phyloP scores from a whole-genome alignment of 2,329 filamentous ascomycete species.

The Diatrype stigma region DNA sequence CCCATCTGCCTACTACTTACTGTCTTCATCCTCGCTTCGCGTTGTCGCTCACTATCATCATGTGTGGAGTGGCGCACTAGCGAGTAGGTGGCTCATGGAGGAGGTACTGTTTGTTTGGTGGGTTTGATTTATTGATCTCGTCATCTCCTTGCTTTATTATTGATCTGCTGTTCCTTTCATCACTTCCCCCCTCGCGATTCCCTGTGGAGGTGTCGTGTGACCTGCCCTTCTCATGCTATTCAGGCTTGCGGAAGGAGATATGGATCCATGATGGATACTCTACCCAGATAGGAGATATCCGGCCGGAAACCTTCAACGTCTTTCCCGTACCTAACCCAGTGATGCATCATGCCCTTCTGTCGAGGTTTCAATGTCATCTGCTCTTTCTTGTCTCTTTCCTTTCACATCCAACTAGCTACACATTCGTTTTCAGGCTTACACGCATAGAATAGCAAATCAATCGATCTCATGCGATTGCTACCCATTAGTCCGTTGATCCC shows the following conservation, averaged over 20 bases:
- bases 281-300: too few species aligned
- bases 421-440: slow-evolving; percentile 13
- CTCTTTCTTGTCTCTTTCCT: slow-evolving; percentile 2
- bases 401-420: slow-evolving; percentile 13
- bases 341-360: slow-evolving; percentile 2
- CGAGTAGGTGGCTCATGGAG: background rate
- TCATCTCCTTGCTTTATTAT: background rate
- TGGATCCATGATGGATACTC: too few species aligned
- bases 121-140: background rate
- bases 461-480: background rate
- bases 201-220: background rate
- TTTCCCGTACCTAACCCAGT: slow-evolving; percentile 2
- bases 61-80: slow-evolving; percentile 2
- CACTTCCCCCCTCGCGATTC: slow-evolving; percentile 2
- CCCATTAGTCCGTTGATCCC: background rate
- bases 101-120: background rate
- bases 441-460: background rate
- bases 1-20: too few species aligned
- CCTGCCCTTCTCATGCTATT: slow-evolving; percentile 7
- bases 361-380: slow-evolving; percentile 14
- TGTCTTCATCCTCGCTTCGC: background rate
- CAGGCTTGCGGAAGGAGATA: background rate
- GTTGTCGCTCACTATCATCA: background rate
- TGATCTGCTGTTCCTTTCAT: slow-evolving; percentile 7
- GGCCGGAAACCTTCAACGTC: background rate